Evolutionary conservation across 2,329 filamentous ascomycete genomes (phyloP).

Genomic region (Alternaria dauci): DNA sequence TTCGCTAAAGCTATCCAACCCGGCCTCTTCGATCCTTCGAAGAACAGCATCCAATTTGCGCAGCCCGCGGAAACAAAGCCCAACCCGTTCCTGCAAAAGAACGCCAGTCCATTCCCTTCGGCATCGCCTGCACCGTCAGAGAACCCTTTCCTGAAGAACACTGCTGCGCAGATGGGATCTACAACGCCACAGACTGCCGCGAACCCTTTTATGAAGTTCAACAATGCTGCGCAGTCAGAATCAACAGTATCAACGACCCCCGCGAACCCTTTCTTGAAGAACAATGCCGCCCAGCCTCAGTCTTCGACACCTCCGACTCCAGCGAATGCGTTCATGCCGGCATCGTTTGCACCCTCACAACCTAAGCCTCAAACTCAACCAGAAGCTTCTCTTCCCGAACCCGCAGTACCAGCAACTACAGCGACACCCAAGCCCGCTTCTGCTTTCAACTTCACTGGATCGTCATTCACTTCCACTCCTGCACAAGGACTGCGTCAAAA

Average conservation of each 20-base stretch:
- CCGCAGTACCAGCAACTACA: constrained; percentile 6
- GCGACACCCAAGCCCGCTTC: constrained; percentile 12
- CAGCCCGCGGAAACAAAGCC: constrained; percentile 9
- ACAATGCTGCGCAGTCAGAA: not conserved
- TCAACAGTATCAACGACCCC: not conserved
- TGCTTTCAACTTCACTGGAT: constrained; percentile 14
- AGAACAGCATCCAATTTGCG: constrained; percentile 40
- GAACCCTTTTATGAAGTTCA: constrained; percentile 20
- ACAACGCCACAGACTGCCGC: not conserved
- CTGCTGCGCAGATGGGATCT: not conserved
- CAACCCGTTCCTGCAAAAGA: constrained; percentile 23
- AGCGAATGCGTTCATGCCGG: constrained; percentile 10
- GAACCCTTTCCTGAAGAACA: constrained; percentile 21
- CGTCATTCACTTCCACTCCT: not conserved
- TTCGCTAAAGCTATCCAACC: constrained; percentile 29
- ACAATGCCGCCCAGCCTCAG: not conserved
- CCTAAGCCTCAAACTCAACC: constrained; percentile 3
- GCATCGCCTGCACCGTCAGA: not conserved
- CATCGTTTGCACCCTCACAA: not conserved
- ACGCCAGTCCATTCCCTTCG: not conserved
- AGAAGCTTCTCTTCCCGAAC: not conserved
- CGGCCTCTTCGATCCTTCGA: constrained; percentile 41
- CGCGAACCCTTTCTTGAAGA: constrained; percentile 10
- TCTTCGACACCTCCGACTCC: constrained; percentile 1
- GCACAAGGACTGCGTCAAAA: constrained; percentile 8